Evolutionary conservation across 495 filamentous ascomycete genomes (phyloP).

Genomic region (Aspergillus indologenus): DNA sequence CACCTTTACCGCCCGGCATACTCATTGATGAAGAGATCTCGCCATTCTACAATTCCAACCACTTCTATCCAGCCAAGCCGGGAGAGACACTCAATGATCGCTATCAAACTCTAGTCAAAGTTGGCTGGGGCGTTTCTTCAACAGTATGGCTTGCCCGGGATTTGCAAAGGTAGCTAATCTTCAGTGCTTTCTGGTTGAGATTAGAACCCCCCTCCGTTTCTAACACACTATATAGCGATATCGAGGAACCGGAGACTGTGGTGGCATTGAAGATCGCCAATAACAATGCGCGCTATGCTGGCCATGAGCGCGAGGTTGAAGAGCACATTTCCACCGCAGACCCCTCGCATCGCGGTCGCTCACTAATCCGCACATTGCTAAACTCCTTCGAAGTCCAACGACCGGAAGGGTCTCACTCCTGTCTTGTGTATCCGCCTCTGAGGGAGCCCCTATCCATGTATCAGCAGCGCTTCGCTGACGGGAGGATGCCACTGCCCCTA

Average conservation of each 20-base stretch:
- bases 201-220: slow-evolving; percentile 21
- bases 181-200: slow-evolving; percentile 15
- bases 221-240: slow-evolving; percentile 32
- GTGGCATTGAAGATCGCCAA: slow-evolving; percentile 43
- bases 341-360: slow-evolving; percentile 30
- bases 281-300: slow-evolving; percentile 22
- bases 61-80: slow-evolving; percentile 39
- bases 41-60: slow-evolving; percentile 33
- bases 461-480: slow-evolving; percentile 28
- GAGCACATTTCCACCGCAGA: slow-evolving; percentile 28
- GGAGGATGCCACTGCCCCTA: slow-evolving; percentile 30
- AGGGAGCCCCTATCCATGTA: slow-evolving; percentile 34
- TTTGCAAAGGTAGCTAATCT: slow-evolving; percentile 28
- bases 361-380: slow-evolving; percentile 22
- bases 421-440: slow-evolving; percentile 40
- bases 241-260: slow-evolving; percentile 33
- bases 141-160: slow-evolving; percentile 42
- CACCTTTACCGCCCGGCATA: slow-evolving; percentile 25
- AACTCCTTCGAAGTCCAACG: slow-evolving; percentile 28
- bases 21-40: slow-evolving; percentile 34
- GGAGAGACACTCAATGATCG: slow-evolving; percentile 35
- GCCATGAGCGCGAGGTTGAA: slow-evolving; percentile 36
- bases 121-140: slow-evolving; percentile 42
- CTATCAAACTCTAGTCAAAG: slow-evolving; percentile 38
- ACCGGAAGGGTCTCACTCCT: slow-evolving; percentile 27